Evolutionary conservation across 306 rosid species (phyloP).

Genomic region (Herpetospermum pedunculosum): DNA sequence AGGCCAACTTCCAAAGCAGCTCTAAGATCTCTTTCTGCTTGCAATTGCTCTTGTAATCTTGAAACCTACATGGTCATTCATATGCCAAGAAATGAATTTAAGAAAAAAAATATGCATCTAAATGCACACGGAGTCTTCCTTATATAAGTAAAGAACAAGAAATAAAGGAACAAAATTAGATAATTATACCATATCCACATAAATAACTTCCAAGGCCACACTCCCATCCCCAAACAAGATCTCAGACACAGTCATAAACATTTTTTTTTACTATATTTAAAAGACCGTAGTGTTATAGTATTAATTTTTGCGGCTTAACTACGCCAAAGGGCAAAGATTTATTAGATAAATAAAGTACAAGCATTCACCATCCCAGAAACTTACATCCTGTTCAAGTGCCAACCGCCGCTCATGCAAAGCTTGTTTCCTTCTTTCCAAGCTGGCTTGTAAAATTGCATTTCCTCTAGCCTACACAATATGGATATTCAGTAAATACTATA

Average conservation of each 20-base stretch:
- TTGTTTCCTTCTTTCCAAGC: slow-evolving; percentile 98
- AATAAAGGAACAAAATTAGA: background rate
- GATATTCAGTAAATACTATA: background rate
- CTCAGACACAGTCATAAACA: background rate
- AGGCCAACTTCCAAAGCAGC: slow-evolving; percentile 97
- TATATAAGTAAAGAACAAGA: background rate
- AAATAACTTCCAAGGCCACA: background rate
- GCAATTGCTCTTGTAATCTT: slow-evolving; percentile 98
- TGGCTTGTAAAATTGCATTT: slow-evolving; percentile 96
- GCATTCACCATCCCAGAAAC: background rate
- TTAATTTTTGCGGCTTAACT: background rate
- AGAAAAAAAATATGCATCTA: background rate
- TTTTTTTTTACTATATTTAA: background rate
- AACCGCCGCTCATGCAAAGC: slow-evolving; percentile 97
- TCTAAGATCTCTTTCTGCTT: slow-evolving; percentile 99
- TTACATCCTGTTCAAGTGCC: slow-evolving; percentile 99
- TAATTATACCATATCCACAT: background rate
- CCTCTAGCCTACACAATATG: slow-evolving; percentile 67
- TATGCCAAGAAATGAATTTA: slow-evolving; percentile 11
- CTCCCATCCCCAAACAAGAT: background rate
- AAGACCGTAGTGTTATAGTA: background rate
- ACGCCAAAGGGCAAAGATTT: background rate
- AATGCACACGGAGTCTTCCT: background rate
- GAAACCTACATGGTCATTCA: slow-evolving; percentile 54
- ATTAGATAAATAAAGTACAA: background rate